Base-by-base conservation (phyloP, 139 green algal genomes). In the Chlamydomonas schloesseri region DNA sequence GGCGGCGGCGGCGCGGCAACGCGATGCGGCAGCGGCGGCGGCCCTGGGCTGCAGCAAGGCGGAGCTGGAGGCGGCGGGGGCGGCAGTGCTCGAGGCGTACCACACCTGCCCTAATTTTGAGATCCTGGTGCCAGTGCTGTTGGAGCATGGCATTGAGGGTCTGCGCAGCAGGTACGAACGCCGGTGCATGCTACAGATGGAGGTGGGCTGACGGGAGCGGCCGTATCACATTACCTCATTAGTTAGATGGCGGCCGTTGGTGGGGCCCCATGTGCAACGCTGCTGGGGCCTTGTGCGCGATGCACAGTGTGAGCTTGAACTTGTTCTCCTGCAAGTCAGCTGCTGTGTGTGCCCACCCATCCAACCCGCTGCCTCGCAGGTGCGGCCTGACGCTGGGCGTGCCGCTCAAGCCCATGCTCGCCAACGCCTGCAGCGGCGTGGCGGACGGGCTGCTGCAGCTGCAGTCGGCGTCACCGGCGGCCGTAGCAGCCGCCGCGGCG, bases 401-500 rank as follows among this genome's bases (percentile, higher is more conserved):
- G 78, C 97, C 97, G 24, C 81, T 98, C 33, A 98, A 98, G 90
- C 97, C 97, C 15, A 99, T 99, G 97, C 93, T 99, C 37, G 96
- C 97, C n/a, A 93, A 92, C 47, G 93, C 96, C 47, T 91, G 88
- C 33, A 84, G 87, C 37, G 95, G 96, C 36, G 88, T 95, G 80
- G 82, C 11, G 24, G 88, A 82, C 36, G 75, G 73, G 24, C 70
- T 88, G 67, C 57, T 31, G 67, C 73, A 75, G 68, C 64, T 74
- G 46, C 78, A 83, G 15, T 37, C 80, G 5, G 80, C 50, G 33
- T 53, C 50, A 11, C 20, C 55, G 55, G 55, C 20, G 55, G 20
- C 55, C 2, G 55, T 23, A 24, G 55, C 24, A 24, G 60, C 60
- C 2, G 23, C 60, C 18, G 2, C 3, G 1, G 24, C 23, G 2